phyloP scores from a whole-genome alignment of 139 green algal species.

The Prasinococcaceae sp. region DNA sequence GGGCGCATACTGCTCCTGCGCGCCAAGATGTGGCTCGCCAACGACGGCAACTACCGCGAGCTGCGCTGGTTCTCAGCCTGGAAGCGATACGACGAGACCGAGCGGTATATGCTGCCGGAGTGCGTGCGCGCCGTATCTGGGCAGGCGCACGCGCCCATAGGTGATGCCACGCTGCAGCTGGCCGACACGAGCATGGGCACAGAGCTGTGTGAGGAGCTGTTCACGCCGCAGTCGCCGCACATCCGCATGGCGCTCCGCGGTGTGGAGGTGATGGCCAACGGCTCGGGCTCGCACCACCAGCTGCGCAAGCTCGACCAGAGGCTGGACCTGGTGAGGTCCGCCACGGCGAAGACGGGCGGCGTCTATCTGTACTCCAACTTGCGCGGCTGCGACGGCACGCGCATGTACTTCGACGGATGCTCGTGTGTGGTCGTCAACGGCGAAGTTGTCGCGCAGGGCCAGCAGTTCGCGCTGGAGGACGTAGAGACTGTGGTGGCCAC shows the following conservation, averaged over 20 bases:
- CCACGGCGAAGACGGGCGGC: slow-evolving; percentile 74
- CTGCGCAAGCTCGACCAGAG: slow-evolving; percentile 64
- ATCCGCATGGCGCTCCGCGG: slow-evolving; percentile 34
- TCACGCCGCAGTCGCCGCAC: slow-evolving; percentile 59
- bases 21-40: slow-evolving; percentile 81
- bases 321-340: slow-evolving; percentile 68
- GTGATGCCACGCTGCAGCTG: slow-evolving; percentile 51
- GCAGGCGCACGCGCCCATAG: slow-evolving; percentile 64
- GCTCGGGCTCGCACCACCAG: slow-evolving; percentile 75
- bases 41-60: slow-evolving; percentile 93
- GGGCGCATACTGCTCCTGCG: slow-evolving; percentile 70
- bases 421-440: slow-evolving; percentile 76
- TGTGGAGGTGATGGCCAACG: slow-evolving; percentile 89
- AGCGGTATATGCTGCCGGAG: slow-evolving; percentile 51
- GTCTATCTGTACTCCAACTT: slow-evolving; percentile 98
- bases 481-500: slow-evolving; percentile 71
- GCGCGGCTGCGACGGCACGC: slow-evolving; percentile 81
- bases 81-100: slow-evolving; percentile 26
- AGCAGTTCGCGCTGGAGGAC: slow-evolving; percentile 54
- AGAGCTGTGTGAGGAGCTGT: slow-evolving; percentile 95
- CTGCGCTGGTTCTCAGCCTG: slow-evolving; percentile 43
- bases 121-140: slow-evolving; percentile 34
- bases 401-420: slow-evolving; percentile 77
- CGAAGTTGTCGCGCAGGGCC: slow-evolving; percentile 66
- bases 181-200: slow-evolving; percentile 41